Evolutionary conservation across 164 flowering plant species (phyloP), one percentile per base, ranked within the genome.

Genomic region (Warburgia ugandensis): DNA sequence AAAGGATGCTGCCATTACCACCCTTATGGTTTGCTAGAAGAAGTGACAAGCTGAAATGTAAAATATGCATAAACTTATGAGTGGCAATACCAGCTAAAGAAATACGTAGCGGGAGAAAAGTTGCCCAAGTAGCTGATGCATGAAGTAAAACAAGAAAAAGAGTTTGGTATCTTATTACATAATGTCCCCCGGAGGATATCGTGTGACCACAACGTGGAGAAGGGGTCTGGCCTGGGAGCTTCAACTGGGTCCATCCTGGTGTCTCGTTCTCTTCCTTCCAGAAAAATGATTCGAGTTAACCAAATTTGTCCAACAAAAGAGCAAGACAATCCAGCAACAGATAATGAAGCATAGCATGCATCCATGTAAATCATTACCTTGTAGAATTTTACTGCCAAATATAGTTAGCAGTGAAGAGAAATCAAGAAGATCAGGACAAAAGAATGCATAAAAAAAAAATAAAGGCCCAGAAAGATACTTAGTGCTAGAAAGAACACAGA

Each of bases 141-240:
- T 13, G 8, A 29, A 55, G 16, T 25, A 37, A 13, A 38, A 25
- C 14, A 29, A 33, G 32, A 21, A 22, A 44, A 39, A 50, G 41
- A 39, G 38, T 21, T 29, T 14, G 20, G 66, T 50, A 56, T 57
- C 48, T 52, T 25, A 45, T 72, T 84, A 94, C 99, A 71, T 81
- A 55, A 56, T 72, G 87, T 48, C 99, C 96, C 50, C 80, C 85
- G 54, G 92, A 94, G 48, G 99, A 76, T 50, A 84, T 48, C 17
- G 92, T 84, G 65, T 94, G 99, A 32, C 99, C 97, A 70, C 99
- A 94, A 31, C 95, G 83, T 5, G 94, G 67, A 54, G 97, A 72
- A 65, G 99, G 99, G 63, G 89, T 77, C 68, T 86, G 97, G 52
- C 99, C 97, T 10, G 97, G 99, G 82, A 94, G 96, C 84, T 84